Conservation (phyloP, 78 protist genomes). For the Cyanophora paradoxa region DNA sequence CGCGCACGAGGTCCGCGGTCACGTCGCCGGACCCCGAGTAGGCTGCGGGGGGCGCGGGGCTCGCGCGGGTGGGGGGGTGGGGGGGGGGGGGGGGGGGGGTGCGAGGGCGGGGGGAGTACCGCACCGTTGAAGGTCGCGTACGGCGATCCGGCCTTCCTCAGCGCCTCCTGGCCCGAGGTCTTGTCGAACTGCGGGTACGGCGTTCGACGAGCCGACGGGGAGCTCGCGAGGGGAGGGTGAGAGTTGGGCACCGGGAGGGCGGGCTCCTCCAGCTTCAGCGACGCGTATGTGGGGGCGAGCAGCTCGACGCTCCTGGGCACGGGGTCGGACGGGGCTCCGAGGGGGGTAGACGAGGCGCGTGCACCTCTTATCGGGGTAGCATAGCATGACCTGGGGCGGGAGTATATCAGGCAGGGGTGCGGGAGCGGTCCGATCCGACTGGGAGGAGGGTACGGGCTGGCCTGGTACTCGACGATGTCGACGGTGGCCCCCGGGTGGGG, state of each 20-base stretch:
- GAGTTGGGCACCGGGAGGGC: no score
- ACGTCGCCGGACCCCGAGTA: conserved; percentile 9
- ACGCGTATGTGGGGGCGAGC: no score
- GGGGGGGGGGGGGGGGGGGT: not conserved
- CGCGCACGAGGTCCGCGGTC: not conserved
- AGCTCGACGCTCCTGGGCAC: no score
- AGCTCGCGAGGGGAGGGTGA: no score
- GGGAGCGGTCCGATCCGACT: no score
- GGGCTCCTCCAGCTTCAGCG: no score
- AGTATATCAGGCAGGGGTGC: not conserved
- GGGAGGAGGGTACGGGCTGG: no score
- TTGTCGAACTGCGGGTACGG: not conserved
- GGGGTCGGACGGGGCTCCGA: no score
- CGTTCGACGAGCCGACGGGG: no score
- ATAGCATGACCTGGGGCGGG: not conserved
- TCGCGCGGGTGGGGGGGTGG: not conserved
- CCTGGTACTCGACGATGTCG: no score
- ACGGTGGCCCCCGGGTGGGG: no score
- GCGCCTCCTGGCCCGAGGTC: not conserved
- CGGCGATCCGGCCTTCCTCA: not conserved
- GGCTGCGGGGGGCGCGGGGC: not conserved
- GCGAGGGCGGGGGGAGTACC: not conserved
- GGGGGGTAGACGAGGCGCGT: not conserved
- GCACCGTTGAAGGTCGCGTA: not conserved
- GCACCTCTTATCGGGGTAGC: not conserved